Conservation (phyloP, 2,329 filamentous ascomycete genomes). For the Orbilia ellipsospora region DNA sequence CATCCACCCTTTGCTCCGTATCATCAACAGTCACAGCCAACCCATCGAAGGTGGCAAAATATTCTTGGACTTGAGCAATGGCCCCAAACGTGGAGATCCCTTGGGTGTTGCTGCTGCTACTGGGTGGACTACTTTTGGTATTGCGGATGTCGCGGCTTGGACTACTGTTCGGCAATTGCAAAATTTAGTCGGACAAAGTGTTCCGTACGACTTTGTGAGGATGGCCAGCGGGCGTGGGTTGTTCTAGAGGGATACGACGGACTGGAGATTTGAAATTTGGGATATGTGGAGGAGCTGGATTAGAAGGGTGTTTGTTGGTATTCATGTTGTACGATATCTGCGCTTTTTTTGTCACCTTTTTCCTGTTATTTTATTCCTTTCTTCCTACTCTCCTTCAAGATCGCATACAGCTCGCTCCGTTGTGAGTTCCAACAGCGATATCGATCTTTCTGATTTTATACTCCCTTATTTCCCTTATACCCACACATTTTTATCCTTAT, state of each 20-base stretch:
- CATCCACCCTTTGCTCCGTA: constrained; percentile 79
- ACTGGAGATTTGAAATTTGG: background rate
- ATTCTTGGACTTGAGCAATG: constrained; percentile 81
- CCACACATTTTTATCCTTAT: constrained; percentile 10
- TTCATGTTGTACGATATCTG: constrained; percentile 46
- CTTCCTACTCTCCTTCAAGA: background rate
- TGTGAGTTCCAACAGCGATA: too few species aligned
- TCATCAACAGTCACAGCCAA: constrained; percentile 67
- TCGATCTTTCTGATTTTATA: constrained; percentile 21
- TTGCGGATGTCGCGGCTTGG: constrained; percentile 83
- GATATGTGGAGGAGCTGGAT: constrained; percentile 2
- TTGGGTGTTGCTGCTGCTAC: constrained; percentile 76
- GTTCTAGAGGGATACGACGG: constrained; percentile 59
- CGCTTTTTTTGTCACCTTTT: background rate
- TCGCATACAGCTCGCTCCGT: background rate
- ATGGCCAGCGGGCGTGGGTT: constrained; percentile 73
- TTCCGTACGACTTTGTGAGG: constrained; percentile 86
- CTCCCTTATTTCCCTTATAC: constrained; percentile 23
- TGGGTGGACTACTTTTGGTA: constrained; percentile 82
- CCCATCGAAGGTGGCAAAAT: constrained; percentile 71
- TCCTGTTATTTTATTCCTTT: background rate
- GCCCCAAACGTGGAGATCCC: constrained; percentile 75
- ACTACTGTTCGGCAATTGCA: constrained; percentile 84
- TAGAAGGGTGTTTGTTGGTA: constrained; percentile 11
- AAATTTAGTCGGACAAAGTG: constrained; percentile 83